Evolutionary conservation across 2,329 filamentous ascomycete species (phyloP).

Genomic region (Claviceps lovelessii): DNA sequence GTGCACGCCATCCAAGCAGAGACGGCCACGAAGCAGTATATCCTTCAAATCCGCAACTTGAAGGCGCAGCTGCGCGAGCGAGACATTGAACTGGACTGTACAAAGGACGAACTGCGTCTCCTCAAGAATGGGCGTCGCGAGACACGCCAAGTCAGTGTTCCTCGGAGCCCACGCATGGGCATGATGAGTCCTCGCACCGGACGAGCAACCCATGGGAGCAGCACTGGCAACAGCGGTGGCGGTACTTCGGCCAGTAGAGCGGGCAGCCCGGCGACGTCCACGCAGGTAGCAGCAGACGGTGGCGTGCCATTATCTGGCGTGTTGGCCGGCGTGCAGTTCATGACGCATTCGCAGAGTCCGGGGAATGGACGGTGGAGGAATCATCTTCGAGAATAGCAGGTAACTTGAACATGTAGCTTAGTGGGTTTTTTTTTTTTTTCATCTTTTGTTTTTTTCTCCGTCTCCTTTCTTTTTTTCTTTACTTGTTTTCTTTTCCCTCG

Average conservation of each 20-base stretch:
- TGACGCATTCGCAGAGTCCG: conserved; percentile 20
- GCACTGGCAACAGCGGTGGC: conserved; percentile 17
- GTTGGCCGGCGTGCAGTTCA: conserved; percentile 24
- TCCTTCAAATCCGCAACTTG: conserved; percentile 27
- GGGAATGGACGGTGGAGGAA: conserved; percentile 18
- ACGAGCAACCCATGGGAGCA: conserved; percentile 9
- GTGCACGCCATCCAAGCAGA: conserved; percentile 33
- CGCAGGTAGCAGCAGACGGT: conserved; percentile 15
- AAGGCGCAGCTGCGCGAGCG: conserved; percentile 31
- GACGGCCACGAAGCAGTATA: conserved; percentile 20
- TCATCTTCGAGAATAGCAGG: conserved; percentile 26
- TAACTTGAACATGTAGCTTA: background rate
- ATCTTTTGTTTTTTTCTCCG: background rate
- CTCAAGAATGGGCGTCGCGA: conserved; percentile 37
- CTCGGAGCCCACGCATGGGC: conserved; percentile 40
- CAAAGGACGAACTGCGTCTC: conserved; percentile 33
- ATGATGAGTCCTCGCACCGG: conserved; percentile 36
- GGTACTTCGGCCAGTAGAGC: conserved; percentile 29
- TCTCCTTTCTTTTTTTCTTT: background rate
- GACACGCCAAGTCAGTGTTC: conserved; percentile 41
- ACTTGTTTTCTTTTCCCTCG: too few species aligned
- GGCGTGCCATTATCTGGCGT: conserved; percentile 9
- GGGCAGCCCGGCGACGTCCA: conserved; percentile 31
- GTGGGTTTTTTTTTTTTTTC: background rate
- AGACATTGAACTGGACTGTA: conserved; percentile 34